Conservation (phyloP, 2,329 filamentous ascomycete species). For the Xylariales sp. region DNA sequence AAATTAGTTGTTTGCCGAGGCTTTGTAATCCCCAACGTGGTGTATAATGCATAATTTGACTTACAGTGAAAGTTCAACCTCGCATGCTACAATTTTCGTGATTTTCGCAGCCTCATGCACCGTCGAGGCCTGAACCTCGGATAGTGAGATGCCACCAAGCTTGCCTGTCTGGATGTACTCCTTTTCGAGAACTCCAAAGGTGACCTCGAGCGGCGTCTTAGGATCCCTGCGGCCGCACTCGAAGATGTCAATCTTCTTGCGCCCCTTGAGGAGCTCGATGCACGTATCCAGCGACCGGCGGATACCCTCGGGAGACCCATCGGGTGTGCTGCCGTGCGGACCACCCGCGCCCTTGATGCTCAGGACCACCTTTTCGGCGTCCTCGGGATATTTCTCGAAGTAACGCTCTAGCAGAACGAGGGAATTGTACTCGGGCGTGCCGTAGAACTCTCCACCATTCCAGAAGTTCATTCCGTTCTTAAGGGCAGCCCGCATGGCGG, state of each 20-base stretch:
- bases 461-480: conserved; percentile 35
- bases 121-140: conserved; percentile 32
- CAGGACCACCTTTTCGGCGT: conserved; percentile 51
- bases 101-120: conserved; percentile 29
- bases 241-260: conserved; percentile 50
- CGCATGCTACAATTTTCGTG: conserved; percentile 29
- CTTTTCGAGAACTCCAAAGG: conserved; percentile 27
- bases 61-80: conserved; percentile 33
- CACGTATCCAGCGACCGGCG: conserved; percentile 46
- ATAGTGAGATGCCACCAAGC: conserved; percentile 34
- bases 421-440: conserved; percentile 44
- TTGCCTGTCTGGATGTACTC: conserved; percentile 34
- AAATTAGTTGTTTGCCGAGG: no score
- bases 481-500: conserved; percentile 43
- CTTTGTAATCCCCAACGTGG: no score
- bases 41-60: no score
- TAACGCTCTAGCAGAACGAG: conserved; percentile 49
- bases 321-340: conserved; percentile 23
- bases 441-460: conserved; percentile 56
- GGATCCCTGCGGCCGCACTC: conserved; percentile 47
- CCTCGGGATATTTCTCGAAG: conserved; percentile 52
- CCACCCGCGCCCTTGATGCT: conserved; percentile 51
- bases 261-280: conserved; percentile 34
- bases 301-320: conserved; percentile 44
- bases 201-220: conserved; percentile 28